Percentiles rank a stretch among this genome's conserved stretches.
Evolutionary conservation across 2,329 filamentous ascomycete genomes (phyloP).

Genomic region (Aspergillus ustus): DNA sequence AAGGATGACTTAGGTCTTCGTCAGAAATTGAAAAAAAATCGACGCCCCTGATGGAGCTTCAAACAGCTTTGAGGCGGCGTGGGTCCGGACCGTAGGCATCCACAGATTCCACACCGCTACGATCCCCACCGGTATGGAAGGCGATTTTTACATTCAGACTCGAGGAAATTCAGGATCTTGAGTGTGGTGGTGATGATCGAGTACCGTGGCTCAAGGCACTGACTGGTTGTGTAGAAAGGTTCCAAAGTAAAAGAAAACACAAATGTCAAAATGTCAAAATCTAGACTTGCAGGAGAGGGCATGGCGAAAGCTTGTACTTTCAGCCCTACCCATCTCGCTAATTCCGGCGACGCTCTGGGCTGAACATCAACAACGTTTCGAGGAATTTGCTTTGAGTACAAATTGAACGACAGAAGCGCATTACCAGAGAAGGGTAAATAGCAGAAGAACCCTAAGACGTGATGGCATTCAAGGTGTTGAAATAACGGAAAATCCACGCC

Average conservation of each 20-base stretch:
- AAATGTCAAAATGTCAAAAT: background rate
- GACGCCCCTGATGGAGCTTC: background rate
- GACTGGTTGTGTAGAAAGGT: background rate
- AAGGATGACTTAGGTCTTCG: background rate
- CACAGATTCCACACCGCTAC: background rate
- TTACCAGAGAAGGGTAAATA: no score
- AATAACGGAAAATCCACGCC: no score
- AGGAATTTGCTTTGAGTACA: no score
- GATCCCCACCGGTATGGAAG: background rate
- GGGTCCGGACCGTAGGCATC: background rate
- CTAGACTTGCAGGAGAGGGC: background rate
- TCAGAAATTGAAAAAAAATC: background rate
- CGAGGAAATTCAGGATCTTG: background rate
- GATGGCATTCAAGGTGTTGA: no score
- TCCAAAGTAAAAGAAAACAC: background rate
- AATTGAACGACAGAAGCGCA: no score
- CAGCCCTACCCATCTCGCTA: constrained; percentile 1
- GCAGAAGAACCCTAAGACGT: no score
- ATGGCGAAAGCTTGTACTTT: constrained; percentile 8
- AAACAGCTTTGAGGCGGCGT: background rate
- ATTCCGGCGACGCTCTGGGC: background rate
- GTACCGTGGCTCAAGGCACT: background rate
- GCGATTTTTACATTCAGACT: background rate
- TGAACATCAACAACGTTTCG: no score
- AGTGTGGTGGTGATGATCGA: background rate